A percentile compares a stretch with the other conserved stretches of the same genome.
Conservation (phyloP, 2,329 filamentous ascomycete genomes). For the Fusarium nygamai region DNA sequence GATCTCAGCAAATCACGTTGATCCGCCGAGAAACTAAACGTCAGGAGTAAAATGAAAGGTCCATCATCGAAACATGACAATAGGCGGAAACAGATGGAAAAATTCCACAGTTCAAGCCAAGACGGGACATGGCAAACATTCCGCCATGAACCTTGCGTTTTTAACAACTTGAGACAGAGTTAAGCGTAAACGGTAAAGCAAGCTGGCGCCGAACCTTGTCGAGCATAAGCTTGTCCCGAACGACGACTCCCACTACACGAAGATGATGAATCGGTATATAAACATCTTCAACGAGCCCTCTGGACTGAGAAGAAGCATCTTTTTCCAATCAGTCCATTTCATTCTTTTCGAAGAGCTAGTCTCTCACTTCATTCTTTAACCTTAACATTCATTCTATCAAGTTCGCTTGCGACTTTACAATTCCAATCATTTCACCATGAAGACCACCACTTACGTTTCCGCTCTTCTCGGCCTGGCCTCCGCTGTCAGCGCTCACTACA, state of each 20-base stretch:
- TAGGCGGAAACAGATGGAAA: constrained; percentile 1
- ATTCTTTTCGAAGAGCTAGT: constrained; percentile 24
- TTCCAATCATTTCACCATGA: constrained; percentile 10
- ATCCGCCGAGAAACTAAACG: constrained; percentile 11
- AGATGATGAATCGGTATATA: background rate
- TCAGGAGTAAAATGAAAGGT: background rate
- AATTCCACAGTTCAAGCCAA: background rate
- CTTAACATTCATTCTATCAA: constrained; percentile 1
- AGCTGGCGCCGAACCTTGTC: background rate
- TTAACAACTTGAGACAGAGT: background rate
- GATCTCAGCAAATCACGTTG: background rate
- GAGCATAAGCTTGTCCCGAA: background rate
- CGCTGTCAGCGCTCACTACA: constrained; percentile 18
- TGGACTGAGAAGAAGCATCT: background rate
- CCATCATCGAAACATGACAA: background rate
- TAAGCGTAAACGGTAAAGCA: background rate
- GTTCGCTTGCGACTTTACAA: constrained; percentile 5
- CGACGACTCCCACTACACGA: background rate
- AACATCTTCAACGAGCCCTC: background rate
- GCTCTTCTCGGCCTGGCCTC: constrained; percentile 14
- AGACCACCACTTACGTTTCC: constrained; percentile 14
- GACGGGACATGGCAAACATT: background rate
- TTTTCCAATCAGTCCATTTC: constrained; percentile 16
- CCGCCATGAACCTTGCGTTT: background rate
- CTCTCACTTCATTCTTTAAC: constrained; percentile 18